Evolutionary conservation across 148 eudicot species (phyloP), one percentile per base, ranked within the genome.

Genomic region (Amaranthus palmeri): DNA sequence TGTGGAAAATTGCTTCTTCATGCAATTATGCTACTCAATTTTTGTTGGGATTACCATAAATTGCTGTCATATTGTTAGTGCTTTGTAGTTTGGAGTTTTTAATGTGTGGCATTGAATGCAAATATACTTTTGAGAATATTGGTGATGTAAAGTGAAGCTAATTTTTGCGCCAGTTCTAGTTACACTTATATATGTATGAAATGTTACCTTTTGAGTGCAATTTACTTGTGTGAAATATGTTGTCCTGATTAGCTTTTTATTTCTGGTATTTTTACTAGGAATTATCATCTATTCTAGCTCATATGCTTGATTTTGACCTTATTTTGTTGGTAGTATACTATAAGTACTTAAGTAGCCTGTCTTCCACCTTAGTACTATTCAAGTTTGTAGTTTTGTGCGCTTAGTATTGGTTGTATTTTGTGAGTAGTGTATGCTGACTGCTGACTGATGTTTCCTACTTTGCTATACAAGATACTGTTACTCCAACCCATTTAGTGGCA

Each of bases 101-200:
- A 49, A 42, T 56, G 14, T 79, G 67, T 74, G 76, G 77, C 81
- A 79, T 79, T 74, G 68, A 67, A 12, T 69, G 67, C 13, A 5
- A 63, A 67, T 6, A 43, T 50, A n/a, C 45, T 10, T 36, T 63
- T 49, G 25, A 74, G 74, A 18, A 8, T 69, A 3, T 40, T 17
- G 47, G 36, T 17, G 10, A 40, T 56, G 67, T 10, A 6, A 36
- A 74, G 67, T 69, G 71, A 62, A 25, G 51, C 8, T 78, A 54
- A 42, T 49, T 63, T 57, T 41, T 58, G n/a, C 48, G 11, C 7
- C 40, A 67, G 40, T 56, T 12, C 42, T 74, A 63, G 67, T 65
- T 56, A 69, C 74, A 70, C 64, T 71, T 44, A 40, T 67, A 1
- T 6, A 3, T 10, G 65, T 62, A 4, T 55, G 52, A 62, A 69